These are phyloP conservation scores for Geranomyces michiganensis DNA, from an alignment of 192 early-diverging fungal genomes.

Conservation along the genomic window DNA sequence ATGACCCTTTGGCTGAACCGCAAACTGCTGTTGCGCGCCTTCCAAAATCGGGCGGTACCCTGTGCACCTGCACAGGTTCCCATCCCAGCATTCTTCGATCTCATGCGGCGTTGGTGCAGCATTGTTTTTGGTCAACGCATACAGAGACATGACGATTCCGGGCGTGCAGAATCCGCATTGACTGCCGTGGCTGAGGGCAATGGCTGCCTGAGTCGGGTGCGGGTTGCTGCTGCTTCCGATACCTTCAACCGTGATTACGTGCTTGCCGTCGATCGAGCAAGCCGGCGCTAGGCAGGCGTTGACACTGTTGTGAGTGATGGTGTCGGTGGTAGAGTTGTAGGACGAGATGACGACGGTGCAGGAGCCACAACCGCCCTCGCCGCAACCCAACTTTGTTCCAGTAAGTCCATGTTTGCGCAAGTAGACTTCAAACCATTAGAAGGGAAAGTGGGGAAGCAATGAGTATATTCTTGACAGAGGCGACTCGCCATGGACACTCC, in stretches of 20 bases:
- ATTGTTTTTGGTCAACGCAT: slow-evolving; percentile 76
- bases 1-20: neutral
- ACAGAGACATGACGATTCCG: slow-evolving; percentile 88
- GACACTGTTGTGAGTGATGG: slow-evolving; percentile 39
- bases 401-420: slow-evolving; percentile 44
- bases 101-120: slow-evolving; percentile 66
- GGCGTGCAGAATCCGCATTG: slow-evolving; percentile 94
- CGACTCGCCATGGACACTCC: too few relatives aligned
- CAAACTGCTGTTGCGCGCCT: slow-evolving; percentile 67
- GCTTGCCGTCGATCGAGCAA: slow-evolving; percentile 74
- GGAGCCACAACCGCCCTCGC: slow-evolving; percentile 61
- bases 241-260: slow-evolving; percentile 83
- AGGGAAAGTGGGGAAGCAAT: too few relatives aligned
- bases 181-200: slow-evolving; percentile 71
- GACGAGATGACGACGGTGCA: slow-evolving; percentile 81
- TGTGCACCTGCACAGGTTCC: slow-evolving; percentile 89
- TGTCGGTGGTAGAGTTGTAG: slow-evolving; percentile 40
- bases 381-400: slow-evolving; percentile 80
- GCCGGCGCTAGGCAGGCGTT: slow-evolving; percentile 78
- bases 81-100: slow-evolving; percentile 84
- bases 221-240: slow-evolving; percentile 64
- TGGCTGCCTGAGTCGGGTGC: slow-evolving; percentile 76
- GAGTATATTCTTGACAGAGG: too few relatives aligned
- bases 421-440: slow-evolving; percentile 29
- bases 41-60: slow-evolving; percentile 87